phyloP scores from a whole-genome alignment of 495 filamentous ascomycete species.

The Margaritispora aquatica region DNA sequence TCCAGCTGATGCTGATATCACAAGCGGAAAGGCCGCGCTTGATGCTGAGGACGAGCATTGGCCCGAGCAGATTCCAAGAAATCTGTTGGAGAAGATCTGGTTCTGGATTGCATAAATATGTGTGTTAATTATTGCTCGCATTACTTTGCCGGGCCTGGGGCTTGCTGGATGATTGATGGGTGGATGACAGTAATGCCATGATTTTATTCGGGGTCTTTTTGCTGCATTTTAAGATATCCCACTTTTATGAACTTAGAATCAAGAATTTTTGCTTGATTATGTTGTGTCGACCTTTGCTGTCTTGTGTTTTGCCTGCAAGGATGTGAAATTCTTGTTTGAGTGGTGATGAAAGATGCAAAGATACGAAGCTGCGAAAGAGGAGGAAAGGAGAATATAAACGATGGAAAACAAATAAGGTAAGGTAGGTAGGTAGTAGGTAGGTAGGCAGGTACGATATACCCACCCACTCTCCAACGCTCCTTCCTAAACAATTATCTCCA shows the following conservation, averaged over 20 bases:
- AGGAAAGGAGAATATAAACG: too few species aligned
- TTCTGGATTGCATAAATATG: constrained; percentile 25
- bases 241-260: constrained; percentile 2
- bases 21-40: constrained; percentile 55
- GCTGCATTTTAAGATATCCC: constrained; percentile 4
- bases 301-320: too few species aligned
- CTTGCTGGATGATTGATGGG: background rate
- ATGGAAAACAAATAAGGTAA: too few species aligned
- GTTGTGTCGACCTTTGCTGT: too few species aligned
- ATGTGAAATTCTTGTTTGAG: background rate
- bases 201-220: background rate
- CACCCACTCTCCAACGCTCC: too few species aligned
- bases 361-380: too few species aligned
- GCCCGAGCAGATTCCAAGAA: constrained; percentile 17
- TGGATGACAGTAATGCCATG: background rate
- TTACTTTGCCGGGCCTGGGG: background rate
- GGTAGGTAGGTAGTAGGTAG: too few species aligned
- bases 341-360: too few species aligned
- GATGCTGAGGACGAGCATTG: constrained; percentile 37
- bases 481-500: too few species aligned
- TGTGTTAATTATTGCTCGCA: background rate
- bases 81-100: constrained; percentile 24
- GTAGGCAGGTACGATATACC: too few species aligned
- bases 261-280: too few species aligned
- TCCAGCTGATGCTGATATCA: constrained; percentile 49